Evolutionary conservation across 331 rosid species (phyloP), one percentile per base, ranked within the genome.

Genomic region (Prunus yedoensis): DNA sequence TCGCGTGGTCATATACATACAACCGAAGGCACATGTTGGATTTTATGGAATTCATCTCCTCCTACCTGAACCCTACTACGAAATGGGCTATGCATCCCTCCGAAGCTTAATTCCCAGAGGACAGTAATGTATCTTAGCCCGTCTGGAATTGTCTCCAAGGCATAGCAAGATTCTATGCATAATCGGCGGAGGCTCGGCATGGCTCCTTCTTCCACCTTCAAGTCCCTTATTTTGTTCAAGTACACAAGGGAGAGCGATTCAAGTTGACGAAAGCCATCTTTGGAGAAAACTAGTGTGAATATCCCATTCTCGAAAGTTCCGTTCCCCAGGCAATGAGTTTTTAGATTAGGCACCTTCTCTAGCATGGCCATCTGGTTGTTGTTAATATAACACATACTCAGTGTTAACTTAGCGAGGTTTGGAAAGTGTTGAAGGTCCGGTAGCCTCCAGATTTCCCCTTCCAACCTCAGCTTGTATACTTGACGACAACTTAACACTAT

Each of bases 301-400:
- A 5, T 13, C 5, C 10, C 13, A 10, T 12, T 7, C 51, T 10
- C 1, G 8, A 16, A 30, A 28, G 17, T 3, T 49, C 5, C 18
- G 1, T 49, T 2, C 18, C 1, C 2, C 3, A 56, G 65, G 32
- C 1, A 2, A 16, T 53, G 50, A 30, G 30, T 54, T 10, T 47
- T 53, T 2, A 71, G 14, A 4, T 30, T 71, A 0, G 75, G 52
- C 23, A 38, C 2, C 53, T 71, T 35, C 59, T 15, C 76, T 21
- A 71, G 35, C 14, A 49, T 43, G 0, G 66, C 38, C 76, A 57
- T 71, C 12, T 63, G 76, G 32, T 71, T 58, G 43, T 54, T 2
- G 16, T 41, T 5, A 15, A 71, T 38, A 12, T 23, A 0, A n/a
- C 66, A 49, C 52, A 14, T 14, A 2, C 53, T 3, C 53, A 50